Percentiles rank a stretch among this genome's conserved stretches.
Evolutionary conservation across 441 rosid species (phyloP).

Genomic region (Corymbia citriodora): DNA sequence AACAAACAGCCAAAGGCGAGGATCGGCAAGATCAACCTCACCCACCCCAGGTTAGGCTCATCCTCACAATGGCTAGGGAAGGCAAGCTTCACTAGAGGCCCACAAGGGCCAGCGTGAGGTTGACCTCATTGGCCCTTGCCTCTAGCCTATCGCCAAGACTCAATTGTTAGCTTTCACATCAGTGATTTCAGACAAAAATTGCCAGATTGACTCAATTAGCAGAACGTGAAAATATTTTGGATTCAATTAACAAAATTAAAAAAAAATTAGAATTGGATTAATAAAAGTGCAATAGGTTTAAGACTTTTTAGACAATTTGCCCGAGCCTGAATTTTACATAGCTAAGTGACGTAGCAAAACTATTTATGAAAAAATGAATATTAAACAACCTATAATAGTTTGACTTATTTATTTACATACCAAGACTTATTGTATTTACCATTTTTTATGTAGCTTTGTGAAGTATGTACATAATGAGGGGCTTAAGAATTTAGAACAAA

Average conservation of each 20-base stretch:
- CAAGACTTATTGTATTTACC: background rate
- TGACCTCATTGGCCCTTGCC: too few species aligned
- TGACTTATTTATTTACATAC: background rate
- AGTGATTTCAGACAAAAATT: too few species aligned
- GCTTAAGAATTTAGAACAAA: background rate
- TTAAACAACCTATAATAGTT: background rate
- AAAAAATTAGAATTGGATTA: too few species aligned
- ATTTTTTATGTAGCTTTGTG: background rate
- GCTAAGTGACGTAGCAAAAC: background rate
- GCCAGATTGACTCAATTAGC: too few species aligned
- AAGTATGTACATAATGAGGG: background rate
- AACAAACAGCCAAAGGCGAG: background rate
- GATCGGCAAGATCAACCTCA: background rate
- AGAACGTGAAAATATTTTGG: background rate
- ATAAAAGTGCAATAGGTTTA: too few species aligned
- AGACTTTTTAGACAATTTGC: background rate
- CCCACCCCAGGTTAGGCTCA: too few species aligned
- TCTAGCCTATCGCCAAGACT: too few species aligned
- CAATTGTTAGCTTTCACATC: too few species aligned
- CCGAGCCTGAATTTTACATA: background rate
- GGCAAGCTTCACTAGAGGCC: too few species aligned
- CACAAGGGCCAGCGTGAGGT: too few species aligned
- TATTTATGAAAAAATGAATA: background rate
- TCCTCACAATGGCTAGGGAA: too few species aligned
- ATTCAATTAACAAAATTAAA: too few species aligned